Percentiles rank a stretch among this genome's conserved stretches.
Conservation (phyloP, 805 yeast species). For the Lipomyces oligophaga region DNA sequence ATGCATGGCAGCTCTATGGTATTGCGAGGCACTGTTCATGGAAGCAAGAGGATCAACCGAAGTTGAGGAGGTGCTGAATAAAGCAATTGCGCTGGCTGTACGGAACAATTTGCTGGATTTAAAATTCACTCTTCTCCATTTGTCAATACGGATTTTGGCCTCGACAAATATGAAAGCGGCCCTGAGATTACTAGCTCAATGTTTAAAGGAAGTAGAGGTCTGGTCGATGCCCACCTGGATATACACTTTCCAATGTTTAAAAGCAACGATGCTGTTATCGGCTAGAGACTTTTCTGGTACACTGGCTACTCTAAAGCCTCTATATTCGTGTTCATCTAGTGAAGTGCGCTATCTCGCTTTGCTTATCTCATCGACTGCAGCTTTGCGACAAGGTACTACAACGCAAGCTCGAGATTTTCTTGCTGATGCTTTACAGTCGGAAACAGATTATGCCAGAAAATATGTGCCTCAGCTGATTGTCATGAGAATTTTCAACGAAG, state of each 20-base stretch:
- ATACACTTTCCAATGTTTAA: conserved; percentile 14
- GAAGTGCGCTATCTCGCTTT: conserved; percentile 17
- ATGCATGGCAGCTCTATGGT: conserved; percentile 24
- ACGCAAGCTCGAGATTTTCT: conserved; percentile 9
- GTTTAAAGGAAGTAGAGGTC: conserved; percentile 19
- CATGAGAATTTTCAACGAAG: conserved; percentile 16
- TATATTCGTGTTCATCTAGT: conserved; percentile 17
- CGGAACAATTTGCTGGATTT: conserved; percentile 21
- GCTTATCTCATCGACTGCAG: conserved; percentile 8
- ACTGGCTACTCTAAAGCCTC: conserved; percentile 3
- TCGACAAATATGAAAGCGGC: conserved; percentile 17
- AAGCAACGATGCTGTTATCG: conserved; percentile 4
- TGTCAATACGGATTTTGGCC: conserved; percentile 18
- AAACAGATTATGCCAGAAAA: conserved; percentile 21
- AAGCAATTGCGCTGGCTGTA: conserved; percentile 24
- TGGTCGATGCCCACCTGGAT: conserved; percentile 12
- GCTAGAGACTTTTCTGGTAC: conserved; percentile 3
- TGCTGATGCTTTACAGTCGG: conserved; percentile 15
- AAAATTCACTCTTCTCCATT: conserved; percentile 23
- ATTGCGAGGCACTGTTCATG: conserved; percentile 14
- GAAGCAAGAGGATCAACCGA: conserved; percentile 13
- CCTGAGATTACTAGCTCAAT: conserved; percentile 11
- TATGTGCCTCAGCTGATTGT: conserved; percentile 22
- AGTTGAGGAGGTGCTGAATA: conserved; percentile 26
- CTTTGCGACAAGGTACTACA: conserved; percentile 10